Evolutionary conservation across 1,139 yeast genomes (phyloP), one percentile per base, ranked within the genome.

Genomic region (Pichia sp.): DNA sequence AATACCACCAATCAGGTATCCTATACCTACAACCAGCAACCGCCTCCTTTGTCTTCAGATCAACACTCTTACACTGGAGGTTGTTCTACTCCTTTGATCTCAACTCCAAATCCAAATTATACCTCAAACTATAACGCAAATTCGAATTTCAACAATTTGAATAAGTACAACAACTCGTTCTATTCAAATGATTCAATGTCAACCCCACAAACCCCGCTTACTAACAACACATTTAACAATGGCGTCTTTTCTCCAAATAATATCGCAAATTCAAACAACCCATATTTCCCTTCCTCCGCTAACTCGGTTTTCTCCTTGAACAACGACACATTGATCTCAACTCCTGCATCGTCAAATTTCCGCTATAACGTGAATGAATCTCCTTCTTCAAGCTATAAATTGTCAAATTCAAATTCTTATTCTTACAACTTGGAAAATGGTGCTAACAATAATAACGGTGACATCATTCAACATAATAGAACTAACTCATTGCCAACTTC

Each of bases 401-500:
- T 24, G 12, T 24, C 28, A 24, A 24, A 24, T 24, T 10, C 3
- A 10, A 24, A 2, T 24, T n/a, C n/a, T n/a, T n/a, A n/a, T n/a
- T n/a, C n/a, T n/a, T n/a, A n/a, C n/a, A n/a, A n/a, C n/a, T n/a
- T n/a, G n/a, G n/a, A n/a, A n/a, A 36, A 21, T 18, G 22, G 24
- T 24, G n/a, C 12, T 31, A 20, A 17, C 8, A 22, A 22, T 37
- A 24, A 21, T 30, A 21, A 37, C 19, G 32, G 32, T 24, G 18
- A n/a, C 17, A 21, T 22, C 17, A 40, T 40, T 34, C 37, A 32
- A 21, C 44, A 41, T 21, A 27, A 34, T 34, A 24, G 44, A 24
- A 41, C 44, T 17, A 28, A 17, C 12, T 41, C 44, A 3, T 41
- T 41, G 27, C 44, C 44, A 14, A 33, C 27, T 12, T 32, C 42